phyloP scores from a whole-genome alignment of 2,329 filamentous ascomycete genomes.

The Botrytis aclada region DNA sequence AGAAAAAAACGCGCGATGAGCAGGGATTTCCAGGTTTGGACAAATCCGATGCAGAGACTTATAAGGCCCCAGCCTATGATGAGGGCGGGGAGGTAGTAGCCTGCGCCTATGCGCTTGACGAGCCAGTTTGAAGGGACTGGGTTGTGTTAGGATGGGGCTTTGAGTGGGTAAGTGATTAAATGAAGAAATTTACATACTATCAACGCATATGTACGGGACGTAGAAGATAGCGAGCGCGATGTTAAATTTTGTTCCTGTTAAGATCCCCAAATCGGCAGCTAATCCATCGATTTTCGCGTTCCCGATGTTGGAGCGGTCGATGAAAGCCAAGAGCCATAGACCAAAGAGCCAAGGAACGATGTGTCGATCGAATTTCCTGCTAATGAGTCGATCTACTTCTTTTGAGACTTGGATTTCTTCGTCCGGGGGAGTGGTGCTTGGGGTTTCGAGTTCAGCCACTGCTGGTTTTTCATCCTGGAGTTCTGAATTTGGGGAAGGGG shows the following conservation, averaged over 20 bases:
- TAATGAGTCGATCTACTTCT: constrained; percentile 11
- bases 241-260: constrained; percentile 50
- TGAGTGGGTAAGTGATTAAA: not conserved
- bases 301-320: constrained; percentile 30
- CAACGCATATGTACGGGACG: constrained; percentile 58
- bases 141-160: constrained; percentile 42
- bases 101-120: constrained; percentile 32
- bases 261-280: constrained; percentile 53
- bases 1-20: constrained; percentile 47
- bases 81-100: constrained; percentile 42
- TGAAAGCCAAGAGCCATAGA: constrained; percentile 17
- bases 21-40: constrained; percentile 43
- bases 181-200: constrained; percentile 35
- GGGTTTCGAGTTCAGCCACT: not conserved
- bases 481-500: not conserved
- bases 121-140: constrained; percentile 48
- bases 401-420: constrained; percentile 3
- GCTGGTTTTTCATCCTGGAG: not conserved
- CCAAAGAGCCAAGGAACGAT: constrained; percentile 17
- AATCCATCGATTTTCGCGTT: constrained; percentile 62
- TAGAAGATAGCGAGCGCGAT: constrained; percentile 62
- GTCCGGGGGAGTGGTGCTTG: not conserved
- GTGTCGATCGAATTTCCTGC: constrained; percentile 16
- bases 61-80: constrained; percentile 45
- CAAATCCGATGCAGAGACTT: constrained; percentile 48